Evolutionary conservation across 2,329 filamentous ascomycete genomes (phyloP).

Genomic region (Beauveria asiatica): DNA sequence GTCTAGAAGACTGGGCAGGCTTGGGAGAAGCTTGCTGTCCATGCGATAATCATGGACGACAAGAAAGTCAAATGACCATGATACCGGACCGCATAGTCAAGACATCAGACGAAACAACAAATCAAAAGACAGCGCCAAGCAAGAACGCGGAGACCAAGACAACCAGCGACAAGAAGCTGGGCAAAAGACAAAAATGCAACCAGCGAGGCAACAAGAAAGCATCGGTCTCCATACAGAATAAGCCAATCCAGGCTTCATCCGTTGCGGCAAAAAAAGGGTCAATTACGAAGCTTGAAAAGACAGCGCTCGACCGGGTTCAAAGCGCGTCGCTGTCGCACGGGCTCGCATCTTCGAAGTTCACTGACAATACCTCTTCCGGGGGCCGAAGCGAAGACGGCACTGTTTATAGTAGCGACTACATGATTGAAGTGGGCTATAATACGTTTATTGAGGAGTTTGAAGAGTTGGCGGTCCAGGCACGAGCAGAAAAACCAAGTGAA

Average conservation of each 20-base stretch:
- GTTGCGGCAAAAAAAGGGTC: neutral
- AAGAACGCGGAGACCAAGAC: no score
- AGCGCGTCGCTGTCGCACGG: neutral
- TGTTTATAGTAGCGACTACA: constrained; percentile 12
- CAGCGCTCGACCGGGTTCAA: neutral
- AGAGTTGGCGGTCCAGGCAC: constrained; percentile 23
- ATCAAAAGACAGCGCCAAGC: no score
- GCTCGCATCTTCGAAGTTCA: neutral
- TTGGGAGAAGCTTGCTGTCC: neutral
- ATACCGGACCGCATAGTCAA: neutral
- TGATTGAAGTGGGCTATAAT: constrained; percentile 1
- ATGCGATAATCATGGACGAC: neutral
- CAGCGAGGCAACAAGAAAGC: neutral
- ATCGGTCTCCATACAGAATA: neutral
- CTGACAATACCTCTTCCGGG: constrained; percentile 10
- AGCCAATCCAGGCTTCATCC: neutral
- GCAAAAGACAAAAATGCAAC: no score
- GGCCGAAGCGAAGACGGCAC: constrained; percentile 19
- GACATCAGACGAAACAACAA: neutral
- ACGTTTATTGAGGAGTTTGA: neutral
- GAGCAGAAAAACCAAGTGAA: constrained; percentile 38
- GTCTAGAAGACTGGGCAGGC: neutral
- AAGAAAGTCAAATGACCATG: neutral
- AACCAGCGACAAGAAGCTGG: no score
- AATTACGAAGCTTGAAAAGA: neutral